A percentile compares a stretch with the other conserved stretches of the same genome.
Evolutionary conservation across 2,329 filamentous ascomycete species (phyloP).

Genomic region (Metarhizium robertsii): DNA sequence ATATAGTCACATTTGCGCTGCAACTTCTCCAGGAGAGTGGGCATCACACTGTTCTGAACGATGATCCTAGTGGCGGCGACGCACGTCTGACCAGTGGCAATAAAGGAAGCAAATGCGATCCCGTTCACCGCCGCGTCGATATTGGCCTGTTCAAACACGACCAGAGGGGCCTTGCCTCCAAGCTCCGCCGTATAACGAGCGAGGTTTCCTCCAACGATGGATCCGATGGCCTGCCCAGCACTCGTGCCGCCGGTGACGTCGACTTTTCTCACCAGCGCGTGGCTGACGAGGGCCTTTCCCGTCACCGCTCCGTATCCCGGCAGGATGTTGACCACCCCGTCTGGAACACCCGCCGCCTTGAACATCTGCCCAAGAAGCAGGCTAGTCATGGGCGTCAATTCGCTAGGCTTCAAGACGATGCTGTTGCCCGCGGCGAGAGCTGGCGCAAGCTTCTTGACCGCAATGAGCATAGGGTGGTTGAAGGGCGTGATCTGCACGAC

Average conservation of each 20-base stretch:
- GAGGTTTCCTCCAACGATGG: slow-evolving; percentile 55
- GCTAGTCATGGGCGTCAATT: slow-evolving; percentile 53
- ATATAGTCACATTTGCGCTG: slow-evolving; percentile 52
- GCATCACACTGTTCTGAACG: slow-evolving; percentile 59
- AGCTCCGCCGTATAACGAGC: slow-evolving; percentile 64
- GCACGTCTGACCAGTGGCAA: slow-evolving; percentile 47
- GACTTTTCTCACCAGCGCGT: slow-evolving; percentile 50
- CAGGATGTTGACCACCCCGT: slow-evolving; percentile 58
- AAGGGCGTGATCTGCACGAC: slow-evolving; percentile 48
- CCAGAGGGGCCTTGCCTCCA: slow-evolving; percentile 60
- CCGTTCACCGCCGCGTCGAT: slow-evolving; percentile 60
- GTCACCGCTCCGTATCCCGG: slow-evolving; percentile 44
- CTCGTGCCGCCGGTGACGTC: slow-evolving; percentile 68
- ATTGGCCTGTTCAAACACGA: slow-evolving; percentile 58
- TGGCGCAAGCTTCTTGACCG: slow-evolving; percentile 51
- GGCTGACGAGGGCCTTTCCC: slow-evolving; percentile 43
- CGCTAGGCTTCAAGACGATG: slow-evolving; percentile 52
- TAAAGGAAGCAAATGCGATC: slow-evolving; percentile 50
- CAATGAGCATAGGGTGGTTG: slow-evolving; percentile 49
- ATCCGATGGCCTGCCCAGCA: slow-evolving; percentile 60
- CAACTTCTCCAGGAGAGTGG: slow-evolving; percentile 55
- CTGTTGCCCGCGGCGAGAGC: slow-evolving; percentile 51
- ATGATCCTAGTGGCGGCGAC: slow-evolving; percentile 68
- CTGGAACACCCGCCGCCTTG: slow-evolving; percentile 58
- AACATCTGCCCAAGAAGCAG: slow-evolving; percentile 51